phyloP scores from a whole-genome alignment of 148 eudicot species.

The Fagopyrum homotropicum region DNA sequence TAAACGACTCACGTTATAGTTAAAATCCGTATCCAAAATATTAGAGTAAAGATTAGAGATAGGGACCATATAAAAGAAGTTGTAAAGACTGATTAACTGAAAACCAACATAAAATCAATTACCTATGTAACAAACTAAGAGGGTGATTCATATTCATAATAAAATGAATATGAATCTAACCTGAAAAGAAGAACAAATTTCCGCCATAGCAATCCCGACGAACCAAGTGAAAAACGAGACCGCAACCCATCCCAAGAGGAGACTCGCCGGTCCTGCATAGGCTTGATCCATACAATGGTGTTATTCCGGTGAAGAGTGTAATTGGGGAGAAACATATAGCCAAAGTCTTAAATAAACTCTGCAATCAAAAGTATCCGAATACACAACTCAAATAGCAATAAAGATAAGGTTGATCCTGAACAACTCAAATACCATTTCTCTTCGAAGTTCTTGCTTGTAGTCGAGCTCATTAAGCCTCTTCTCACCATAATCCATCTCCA shows the following conservation, averaged over 20 bases:
- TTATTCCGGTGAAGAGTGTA: conserved; percentile 61
- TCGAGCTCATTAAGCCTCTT: conserved; percentile 60
- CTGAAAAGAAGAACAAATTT: conserved; percentile 71
- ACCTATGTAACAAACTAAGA: too few relatives aligned
- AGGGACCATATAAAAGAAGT: too few relatives aligned
- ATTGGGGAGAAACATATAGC: conserved; percentile 65
- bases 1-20: too few relatives aligned
- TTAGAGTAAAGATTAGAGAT: too few relatives aligned
- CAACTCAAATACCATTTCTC: conserved; percentile 44
- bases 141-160: too few relatives aligned
- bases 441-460: conserved; percentile 57
- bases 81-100: too few relatives aligned
- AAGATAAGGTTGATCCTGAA: background rate
- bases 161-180: conserved; percentile 16
- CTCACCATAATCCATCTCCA: conserved; percentile 54
- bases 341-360: conserved; percentile 57
- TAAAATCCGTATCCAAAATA: too few relatives aligned
- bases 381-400: background rate
- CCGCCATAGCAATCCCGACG: conserved; percentile 63
- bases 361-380: background rate
- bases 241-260: conserved; percentile 65
- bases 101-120: too few relatives aligned
- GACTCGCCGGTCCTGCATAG: conserved; percentile 54
- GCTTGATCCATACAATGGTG: conserved; percentile 62
- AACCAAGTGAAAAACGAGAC: conserved; percentile 58